Base-by-base conservation (phyloP, 805 yeast species). In the Pachysolen tannophilus region DNA sequence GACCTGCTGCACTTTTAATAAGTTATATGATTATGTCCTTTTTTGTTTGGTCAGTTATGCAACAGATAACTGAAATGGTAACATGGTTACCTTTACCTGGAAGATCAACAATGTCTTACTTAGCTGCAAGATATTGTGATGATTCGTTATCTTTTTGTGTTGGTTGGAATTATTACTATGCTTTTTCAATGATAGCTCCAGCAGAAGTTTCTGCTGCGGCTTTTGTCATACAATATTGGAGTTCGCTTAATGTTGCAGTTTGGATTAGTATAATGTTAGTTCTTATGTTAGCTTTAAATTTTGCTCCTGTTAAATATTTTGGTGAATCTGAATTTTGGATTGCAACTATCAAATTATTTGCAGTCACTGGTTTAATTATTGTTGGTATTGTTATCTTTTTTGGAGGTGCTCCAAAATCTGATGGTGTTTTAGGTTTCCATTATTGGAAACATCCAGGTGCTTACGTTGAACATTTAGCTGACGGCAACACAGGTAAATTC, bases 301-400 rank as follows among this genome's bases (percentile, higher is more conserved):
- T 69, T 23, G 64, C 69, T 42, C 78, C 78, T 40, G 71, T 74
- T 13, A 60, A 55, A 32, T 75, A 76, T 41, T 73, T 11, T 23
- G 67, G 65, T 32, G 79, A 73, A 50, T 63, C 67, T 32, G 85
- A 76, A 47, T 82, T 75, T 53, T 81, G 80, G 79, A 67, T 76
- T 44, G 75, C 82, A 1, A 48, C 69, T 13, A 61, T 82, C 54
- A 82, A 82, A 53, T 74, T 82, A 23, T 42, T 80, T 34, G 69
- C 82, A 24, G 69, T 82, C 48, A 49, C 75, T 16, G 85, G 86
- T 15, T 60, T 78, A 42, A 73, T 78, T 38, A 54, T 78, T 26
- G 56, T 70, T 28, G 72, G 78, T 42, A 55, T 72, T 49, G 66
- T 74, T 26, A 71, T 77, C 41, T 74, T 76, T 44, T 72, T 76